Base-by-base conservation (phyloP, 805 yeast species). In the Candida argentea region DNA sequence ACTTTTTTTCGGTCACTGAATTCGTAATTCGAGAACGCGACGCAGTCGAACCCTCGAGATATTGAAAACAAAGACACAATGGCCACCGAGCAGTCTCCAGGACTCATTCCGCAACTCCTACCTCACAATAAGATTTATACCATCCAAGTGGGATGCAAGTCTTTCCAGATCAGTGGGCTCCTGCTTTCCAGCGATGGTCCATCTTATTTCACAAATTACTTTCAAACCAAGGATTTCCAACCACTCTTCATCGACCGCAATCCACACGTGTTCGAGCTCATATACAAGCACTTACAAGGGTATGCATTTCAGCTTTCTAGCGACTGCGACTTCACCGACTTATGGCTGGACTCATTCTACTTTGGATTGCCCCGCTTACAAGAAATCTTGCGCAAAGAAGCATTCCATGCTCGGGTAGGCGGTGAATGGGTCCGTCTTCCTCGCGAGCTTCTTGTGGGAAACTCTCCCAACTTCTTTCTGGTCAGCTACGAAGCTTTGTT, bases 131-230 rank as follows among this genome's bases (percentile, higher is more conserved):
- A 63, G 32, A 71, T 81, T 52, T 85, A 67, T 52, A 62, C 75
- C 11, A 65, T 85, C 15, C 83, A 77, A 45, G 73, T 84, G 8
- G 94, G 94, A 0, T 66, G 62, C 22, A 62, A 61, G 37, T 38
- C 71, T 15, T 85, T 76, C 49, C 58, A 64, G n/a, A 40, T 78
- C 11, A 76, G 85, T 43, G 95, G 95, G 1, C 87, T 91, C 1
- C 83, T 94, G 2, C 53, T 86, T 21, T 78, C 85, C 15, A 80
- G 81, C 2, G 95, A 86, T 53, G 77, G 78, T 0, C 96, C 96
- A 0, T 82, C 93, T 4, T 85, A 81, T 48, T 87, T 86, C 58
- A 84, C 95, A 3, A 61, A 67, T 16, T 83, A 61, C 55, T 86
- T 86, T 48, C 40, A 43, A 4, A 43, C 55, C 13, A 50, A 52